Percentiles rank a stretch among this genome's conserved stretches.
Conservation (phyloP, 495 filamentous ascomycete species). For the Lepidopterella palustris region DNA sequence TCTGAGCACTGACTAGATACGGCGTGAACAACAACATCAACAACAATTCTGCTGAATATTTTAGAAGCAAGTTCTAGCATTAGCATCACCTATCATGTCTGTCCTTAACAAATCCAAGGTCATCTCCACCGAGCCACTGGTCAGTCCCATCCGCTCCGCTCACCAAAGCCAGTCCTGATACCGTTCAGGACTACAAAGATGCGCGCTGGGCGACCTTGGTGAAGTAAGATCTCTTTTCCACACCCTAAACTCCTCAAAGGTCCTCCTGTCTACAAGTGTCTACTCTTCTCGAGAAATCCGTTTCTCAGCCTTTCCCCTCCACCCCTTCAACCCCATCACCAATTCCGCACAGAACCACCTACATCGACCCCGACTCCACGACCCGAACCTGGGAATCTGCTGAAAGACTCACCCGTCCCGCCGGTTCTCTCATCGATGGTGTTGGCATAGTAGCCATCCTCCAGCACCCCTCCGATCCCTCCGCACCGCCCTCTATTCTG, state of each 20-base stretch:
- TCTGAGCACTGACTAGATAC: background rate
- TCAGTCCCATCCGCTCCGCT: conserved; percentile 7
- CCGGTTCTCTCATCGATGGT: conserved; percentile 62
- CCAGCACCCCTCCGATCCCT: conserved; percentile 60
- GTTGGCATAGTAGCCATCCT: conserved; percentile 87
- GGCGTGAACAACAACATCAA: background rate
- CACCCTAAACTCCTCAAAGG: background rate
- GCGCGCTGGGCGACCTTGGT: conserved; percentile 28
- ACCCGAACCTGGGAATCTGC: conserved; percentile 29
- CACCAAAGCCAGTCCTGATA: conserved; percentile 8
- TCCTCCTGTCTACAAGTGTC: background rate
- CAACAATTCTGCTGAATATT: too few species aligned
- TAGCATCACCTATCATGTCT: background rate
- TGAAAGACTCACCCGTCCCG: conserved; percentile 28
- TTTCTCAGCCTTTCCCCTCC: background rate
- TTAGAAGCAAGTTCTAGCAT: background rate
- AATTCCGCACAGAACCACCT: conserved; percentile 21
- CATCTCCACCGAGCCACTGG: conserved; percentile 30
- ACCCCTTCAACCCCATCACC: conserved; percentile 1
- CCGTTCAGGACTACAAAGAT: conserved; percentile 25
- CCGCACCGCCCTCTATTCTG: conserved; percentile 49
- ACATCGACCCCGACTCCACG: conserved; percentile 27
- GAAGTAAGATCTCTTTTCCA: conserved; percentile 22
- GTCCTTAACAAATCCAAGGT: conserved; percentile 17
- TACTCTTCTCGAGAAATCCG: background rate